These are phyloP conservation scores for Cladophialophora chaetospira DNA, from an alignment of 2,329 filamentous ascomycete genomes.

Conservation along the genomic window DNA sequence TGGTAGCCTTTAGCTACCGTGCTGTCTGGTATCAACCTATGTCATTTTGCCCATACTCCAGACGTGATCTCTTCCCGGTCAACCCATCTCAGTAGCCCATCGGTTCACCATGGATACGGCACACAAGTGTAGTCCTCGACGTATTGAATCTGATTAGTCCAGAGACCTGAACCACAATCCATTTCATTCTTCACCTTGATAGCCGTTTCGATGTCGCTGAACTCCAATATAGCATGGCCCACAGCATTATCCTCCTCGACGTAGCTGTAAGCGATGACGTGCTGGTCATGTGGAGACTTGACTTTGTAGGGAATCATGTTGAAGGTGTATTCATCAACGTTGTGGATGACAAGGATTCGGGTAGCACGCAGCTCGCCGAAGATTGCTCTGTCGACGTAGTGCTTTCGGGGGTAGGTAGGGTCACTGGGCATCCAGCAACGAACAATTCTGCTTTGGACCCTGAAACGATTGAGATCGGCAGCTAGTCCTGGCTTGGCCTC, in stretches of 20 bases:
- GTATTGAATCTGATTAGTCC: constrained; percentile 9
- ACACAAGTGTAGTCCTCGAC: constrained; percentile 19
- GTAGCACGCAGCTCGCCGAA: constrained; percentile 19
- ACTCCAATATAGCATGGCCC: constrained; percentile 28
- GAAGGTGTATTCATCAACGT: constrained; percentile 14
- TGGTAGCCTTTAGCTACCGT: too few species aligned
- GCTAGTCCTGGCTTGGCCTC: not conserved
- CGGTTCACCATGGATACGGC: constrained; percentile 3
- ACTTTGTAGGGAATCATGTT: constrained; percentile 17
- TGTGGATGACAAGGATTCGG: constrained; percentile 29
- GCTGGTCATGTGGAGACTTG: constrained; percentile 6
- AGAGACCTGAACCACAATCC: constrained; percentile 8
- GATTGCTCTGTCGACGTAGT: constrained; percentile 26
- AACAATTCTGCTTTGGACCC: constrained; percentile 24
- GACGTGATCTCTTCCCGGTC: not conserved
- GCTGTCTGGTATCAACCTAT: not conserved
- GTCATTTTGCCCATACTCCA: not conserved
- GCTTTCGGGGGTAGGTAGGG: constrained; percentile 31
- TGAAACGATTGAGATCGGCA: constrained; percentile 14
- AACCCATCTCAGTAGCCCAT: constrained; percentile 1
- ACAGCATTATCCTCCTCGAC: constrained; percentile 23
- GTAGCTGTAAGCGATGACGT: constrained; percentile 26
- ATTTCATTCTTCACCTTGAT: constrained; percentile 20
- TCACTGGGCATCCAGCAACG: constrained; percentile 31
- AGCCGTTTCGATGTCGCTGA: constrained; percentile 29